Evolutionary conservation across 139 green algal species (phyloP), one percentile per base, ranked within the genome.

Genomic region (Picochlorum sp.): DNA sequence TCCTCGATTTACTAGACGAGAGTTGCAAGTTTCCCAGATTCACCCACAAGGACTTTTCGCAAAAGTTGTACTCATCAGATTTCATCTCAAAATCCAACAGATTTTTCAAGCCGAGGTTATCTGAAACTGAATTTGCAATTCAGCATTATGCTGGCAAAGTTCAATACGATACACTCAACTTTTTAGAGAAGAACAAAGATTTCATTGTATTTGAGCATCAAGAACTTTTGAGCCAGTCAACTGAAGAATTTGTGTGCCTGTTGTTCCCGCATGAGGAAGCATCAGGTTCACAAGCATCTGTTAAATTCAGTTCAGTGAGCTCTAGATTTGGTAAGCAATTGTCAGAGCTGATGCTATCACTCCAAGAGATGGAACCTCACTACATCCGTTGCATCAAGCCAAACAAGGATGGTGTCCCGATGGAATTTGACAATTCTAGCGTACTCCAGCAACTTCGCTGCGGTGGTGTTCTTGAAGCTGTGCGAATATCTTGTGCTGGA

Each of bases 371-470:
- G 80, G 86, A 96, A 79, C 94, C 94, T 30, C 94, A 98, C 80
- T 99, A 99, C 81, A 86, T 99, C 50, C 92, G 94, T 72, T 99
- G 94, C 82, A 95, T 99, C 77, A 99, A 99, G 80, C 94, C 94
- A 62, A 99, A 99, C 83, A 67, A 66, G 34, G 34, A 55, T 49
- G 90, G 87, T 77, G 68, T 80, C 64, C 80, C 94, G 2, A 72
- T 74, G 26, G 61, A 82, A 41, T 98, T 98, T 81, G 92, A 98
- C 75, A 89, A 85, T 65, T 64, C 62, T 60, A 94, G 95, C 63
- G 86, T 94, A 68, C 83, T 99, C 70, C 91, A 98, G 44, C 73
- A 79, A 83, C 86, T 99, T 71, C 84, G 92, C 18, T 98, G 92
- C 63, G 94, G 94, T 38, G 94, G 93, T 66, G 94, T 99, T 56